Percentiles rank a stretch among this genome's conserved stretches.
Conservation (phyloP, 176 grass and related monocot species). For the Aegilops speltoides region DNA sequence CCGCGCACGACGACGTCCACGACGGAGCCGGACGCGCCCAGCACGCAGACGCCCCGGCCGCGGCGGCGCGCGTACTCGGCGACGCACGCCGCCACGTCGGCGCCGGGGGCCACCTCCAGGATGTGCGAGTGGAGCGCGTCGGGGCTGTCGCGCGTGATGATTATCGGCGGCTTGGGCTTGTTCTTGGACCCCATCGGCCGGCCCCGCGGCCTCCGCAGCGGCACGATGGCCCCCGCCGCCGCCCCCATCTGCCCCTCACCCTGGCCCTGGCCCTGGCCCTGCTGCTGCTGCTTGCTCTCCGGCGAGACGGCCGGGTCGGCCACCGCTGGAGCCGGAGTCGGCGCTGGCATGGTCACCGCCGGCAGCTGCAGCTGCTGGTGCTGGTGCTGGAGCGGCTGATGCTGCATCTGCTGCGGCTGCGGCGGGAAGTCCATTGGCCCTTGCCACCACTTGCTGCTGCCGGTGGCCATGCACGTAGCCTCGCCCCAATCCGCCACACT, state of each 20-base stretch:
- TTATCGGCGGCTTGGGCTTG: constrained; percentile 71
- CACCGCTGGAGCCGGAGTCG: background rate
- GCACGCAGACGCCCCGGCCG: constrained; percentile 53
- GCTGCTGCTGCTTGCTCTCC: constrained; percentile 11
- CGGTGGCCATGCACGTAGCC: constrained; percentile 57
- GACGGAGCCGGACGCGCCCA: constrained; percentile 52
- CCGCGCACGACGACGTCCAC: constrained; percentile 51
- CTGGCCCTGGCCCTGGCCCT: background rate
- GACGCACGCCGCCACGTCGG: constrained; percentile 52
- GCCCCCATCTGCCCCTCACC: background rate
- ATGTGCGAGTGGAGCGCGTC: constrained; percentile 66
- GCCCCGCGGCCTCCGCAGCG: constrained; percentile 46
- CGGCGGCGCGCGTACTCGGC: constrained; percentile 65
- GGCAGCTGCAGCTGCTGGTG: background rate
- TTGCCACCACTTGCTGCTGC: constrained; percentile 65
- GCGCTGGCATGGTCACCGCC: background rate
- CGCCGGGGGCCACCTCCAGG: constrained; percentile 47
- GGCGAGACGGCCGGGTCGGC: background rate
- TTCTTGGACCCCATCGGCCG: constrained; percentile 65
- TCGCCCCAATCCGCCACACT: constrained; percentile 12
- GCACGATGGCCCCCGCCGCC: constrained; percentile 33
- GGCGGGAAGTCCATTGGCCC: constrained; percentile 48
- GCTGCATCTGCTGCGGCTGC: background rate
- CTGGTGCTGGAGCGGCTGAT: background rate
- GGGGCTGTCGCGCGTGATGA: constrained; percentile 70